phyloP scores from a whole-genome alignment of 441 rosid genomes.

The Flueggea neowawraea region DNA sequence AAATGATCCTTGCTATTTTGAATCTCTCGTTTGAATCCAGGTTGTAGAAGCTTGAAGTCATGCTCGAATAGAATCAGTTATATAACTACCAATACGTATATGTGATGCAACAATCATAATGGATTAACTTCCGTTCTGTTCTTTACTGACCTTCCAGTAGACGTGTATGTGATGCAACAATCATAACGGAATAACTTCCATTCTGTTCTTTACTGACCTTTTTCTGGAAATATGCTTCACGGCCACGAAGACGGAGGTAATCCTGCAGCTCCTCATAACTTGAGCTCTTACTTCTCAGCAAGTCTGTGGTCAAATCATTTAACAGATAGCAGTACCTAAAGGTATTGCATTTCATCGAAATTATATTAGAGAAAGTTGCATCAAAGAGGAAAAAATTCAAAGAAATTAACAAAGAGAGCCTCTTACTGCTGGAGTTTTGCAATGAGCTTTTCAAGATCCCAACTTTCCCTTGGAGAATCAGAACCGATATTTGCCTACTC shows the following conservation, averaged over 20 bases:
- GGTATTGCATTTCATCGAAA: too few relatives aligned
- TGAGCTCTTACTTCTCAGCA: conserved; percentile 59
- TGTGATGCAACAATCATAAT: too few relatives aligned
- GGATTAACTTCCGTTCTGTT: too few relatives aligned
- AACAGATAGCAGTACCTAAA: conserved; percentile 89
- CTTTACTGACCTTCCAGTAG: too few relatives aligned
- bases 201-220: conserved; percentile 43
- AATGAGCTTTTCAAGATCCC: conserved; percentile 93
- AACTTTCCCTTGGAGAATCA: conserved; percentile 69
- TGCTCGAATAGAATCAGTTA: too few relatives aligned
- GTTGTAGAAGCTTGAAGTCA: too few relatives aligned
- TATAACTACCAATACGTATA: too few relatives aligned
- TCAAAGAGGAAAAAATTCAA: too few relatives aligned
- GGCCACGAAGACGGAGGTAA: conserved; percentile 76
- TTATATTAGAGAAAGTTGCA: too few relatives aligned
- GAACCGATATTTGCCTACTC: conserved; percentile 87
- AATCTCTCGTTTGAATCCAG: not conserved
- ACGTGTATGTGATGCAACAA: too few relatives aligned
- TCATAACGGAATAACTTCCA: too few relatives aligned
- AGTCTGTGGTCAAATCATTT: conserved; percentile 75
- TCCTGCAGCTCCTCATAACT: conserved; percentile 73
- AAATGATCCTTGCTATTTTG: conserved; percentile 4
- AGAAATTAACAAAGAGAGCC: conserved; percentile 4
- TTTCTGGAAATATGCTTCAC: conserved; percentile 92
- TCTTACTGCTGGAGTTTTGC: conserved; percentile 95